Conservation (phyloP, 306 rosid species). For the Castanea crenata region DNA sequence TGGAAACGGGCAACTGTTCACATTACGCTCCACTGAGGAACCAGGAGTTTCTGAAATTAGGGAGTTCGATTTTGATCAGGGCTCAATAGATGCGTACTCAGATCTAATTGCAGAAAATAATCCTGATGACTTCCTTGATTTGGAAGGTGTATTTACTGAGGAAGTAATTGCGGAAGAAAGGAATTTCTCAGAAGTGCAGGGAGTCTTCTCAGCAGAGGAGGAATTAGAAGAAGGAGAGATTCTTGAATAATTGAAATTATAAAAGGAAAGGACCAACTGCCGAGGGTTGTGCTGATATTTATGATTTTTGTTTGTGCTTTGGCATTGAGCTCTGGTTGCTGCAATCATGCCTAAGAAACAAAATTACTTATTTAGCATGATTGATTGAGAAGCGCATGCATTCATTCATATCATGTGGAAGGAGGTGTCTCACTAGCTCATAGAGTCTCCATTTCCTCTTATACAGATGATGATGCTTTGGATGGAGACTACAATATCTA, state of each 20-base stretch:
- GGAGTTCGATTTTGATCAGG: conserved; percentile 61
- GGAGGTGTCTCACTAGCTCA: neutral
- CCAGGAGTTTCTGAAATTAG: conserved; percentile 30
- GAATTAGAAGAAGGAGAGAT: conserved; percentile 93
- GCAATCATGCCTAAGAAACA: neutral
- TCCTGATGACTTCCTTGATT: conserved; percentile 58
- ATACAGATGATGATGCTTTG: neutral
- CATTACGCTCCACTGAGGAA: conserved; percentile 22
- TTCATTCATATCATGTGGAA: neutral
- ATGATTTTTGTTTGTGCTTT: neutral
- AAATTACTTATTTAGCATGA: neutral
- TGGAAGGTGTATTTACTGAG: conserved; percentile 41
- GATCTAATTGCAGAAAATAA: conserved; percentile 54
- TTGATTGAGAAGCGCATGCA: neutral
- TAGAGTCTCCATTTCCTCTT: neutral
- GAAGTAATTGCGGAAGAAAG: conserved; percentile 33
- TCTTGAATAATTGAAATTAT: conserved; percentile 31
- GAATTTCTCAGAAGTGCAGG: conserved; percentile 19
- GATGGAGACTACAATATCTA: neutral
- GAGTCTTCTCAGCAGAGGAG: conserved; percentile 26
- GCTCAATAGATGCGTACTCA: conserved; percentile 48
- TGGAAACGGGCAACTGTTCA: conserved; percentile 30
- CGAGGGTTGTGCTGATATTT: neutral
- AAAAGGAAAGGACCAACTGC: neutral
- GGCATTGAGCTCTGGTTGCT: neutral